Evolutionary conservation across 352 stramenopile genomes (phyloP).

Genomic region (Phytophthora citrophthora): DNA sequence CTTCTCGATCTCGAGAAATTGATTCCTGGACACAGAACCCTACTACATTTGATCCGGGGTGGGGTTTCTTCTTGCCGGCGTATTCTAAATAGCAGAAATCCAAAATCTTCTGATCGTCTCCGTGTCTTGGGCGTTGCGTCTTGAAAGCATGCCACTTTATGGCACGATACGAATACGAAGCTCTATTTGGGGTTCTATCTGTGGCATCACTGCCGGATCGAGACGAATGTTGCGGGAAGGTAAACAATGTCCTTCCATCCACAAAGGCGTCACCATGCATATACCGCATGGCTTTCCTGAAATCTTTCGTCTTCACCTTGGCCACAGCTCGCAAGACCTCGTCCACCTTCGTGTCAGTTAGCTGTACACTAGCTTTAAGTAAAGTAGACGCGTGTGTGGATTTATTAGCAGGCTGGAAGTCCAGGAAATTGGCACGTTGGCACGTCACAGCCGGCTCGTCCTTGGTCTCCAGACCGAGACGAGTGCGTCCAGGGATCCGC

Average conservation of each 20-base stretch:
- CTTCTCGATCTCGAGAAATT: conserved; percentile 63
- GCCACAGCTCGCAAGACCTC: conserved; percentile 64
- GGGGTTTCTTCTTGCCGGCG: conserved; percentile 57
- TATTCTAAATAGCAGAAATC: conserved; percentile 85
- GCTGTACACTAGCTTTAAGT: conserved; percentile 66
- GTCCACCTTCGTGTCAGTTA: conserved; percentile 55
- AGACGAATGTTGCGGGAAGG: conserved; percentile 40
- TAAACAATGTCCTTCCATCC: conserved; percentile 69
- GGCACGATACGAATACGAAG: conserved; percentile 62
- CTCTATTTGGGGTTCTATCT: conserved; percentile 9
- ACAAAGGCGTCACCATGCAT: conserved; percentile 70
- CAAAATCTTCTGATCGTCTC: conserved; percentile 50
- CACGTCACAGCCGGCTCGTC: conserved; percentile 31
- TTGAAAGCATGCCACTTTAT: conserved; percentile 82
- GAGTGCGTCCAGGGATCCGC: conserved; percentile 9
- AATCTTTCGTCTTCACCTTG: conserved; percentile 67
- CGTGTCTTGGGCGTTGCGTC: conserved; percentile 29
- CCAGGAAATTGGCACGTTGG: conserved; percentile 69
- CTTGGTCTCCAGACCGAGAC: conserved; percentile 19
- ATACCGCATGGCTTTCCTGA: conserved; percentile 59
- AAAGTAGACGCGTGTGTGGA: conserved; percentile 62
- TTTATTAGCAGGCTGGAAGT: conserved; percentile 69
- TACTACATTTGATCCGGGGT: conserved; percentile 62
- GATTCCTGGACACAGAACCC: conserved; percentile 80
- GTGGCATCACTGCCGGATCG: conserved; percentile 12